A percentile compares a stretch with the other conserved stretches of the same genome.
These are phyloP conservation scores for Daedaleopsis nitida DNA, from an alignment of 768 basidiomycete species.

Conservation along the genomic window DNA sequence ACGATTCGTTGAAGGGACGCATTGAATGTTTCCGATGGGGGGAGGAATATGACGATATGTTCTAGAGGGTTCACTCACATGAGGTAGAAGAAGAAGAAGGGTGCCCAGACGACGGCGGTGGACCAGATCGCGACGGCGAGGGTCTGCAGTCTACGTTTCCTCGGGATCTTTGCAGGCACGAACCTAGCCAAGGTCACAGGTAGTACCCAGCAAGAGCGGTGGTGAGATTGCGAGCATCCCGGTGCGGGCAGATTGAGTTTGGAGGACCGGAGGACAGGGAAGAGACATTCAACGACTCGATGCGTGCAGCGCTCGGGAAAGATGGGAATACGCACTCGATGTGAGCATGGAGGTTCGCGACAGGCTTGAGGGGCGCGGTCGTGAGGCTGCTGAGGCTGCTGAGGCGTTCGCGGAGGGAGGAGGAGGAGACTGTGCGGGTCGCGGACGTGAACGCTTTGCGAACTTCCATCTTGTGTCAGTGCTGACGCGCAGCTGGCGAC, in stretches of 20 bases:
- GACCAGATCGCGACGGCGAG: constrained; percentile 89
- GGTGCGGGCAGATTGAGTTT: neutral
- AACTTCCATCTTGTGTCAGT: constrained; percentile 34
- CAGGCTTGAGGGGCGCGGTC: constrained; percentile 59
- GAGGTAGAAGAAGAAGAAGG: constrained; percentile 73
- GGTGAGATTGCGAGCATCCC: neutral
- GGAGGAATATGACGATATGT: neutral
- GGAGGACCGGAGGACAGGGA: neutral
- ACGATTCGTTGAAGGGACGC: neutral
- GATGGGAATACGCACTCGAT: constrained; percentile 56
- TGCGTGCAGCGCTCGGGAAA: neutral
- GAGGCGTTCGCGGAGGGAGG: constrained; percentile 61
- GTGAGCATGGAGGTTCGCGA: constrained; percentile 68
- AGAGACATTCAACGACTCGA: constrained; percentile 1
- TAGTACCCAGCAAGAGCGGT: no score
- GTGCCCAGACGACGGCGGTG: constrained; percentile 68
- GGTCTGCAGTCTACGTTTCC: constrained; percentile 85
- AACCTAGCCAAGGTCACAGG: constrained; percentile 49
- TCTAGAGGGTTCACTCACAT: constrained; percentile 55
- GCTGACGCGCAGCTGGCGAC: neutral
- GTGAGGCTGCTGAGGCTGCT: constrained; percentile 51
- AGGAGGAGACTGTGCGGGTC: constrained; percentile 58
- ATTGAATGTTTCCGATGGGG: neutral
- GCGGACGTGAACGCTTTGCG: constrained; percentile 36
- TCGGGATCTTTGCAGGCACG: constrained; percentile 84